These are phyloP conservation scores for Arthrobotrys megalospora DNA, from an alignment of 2,329 filamentous ascomycete genomes.

Conservation along the genomic window DNA sequence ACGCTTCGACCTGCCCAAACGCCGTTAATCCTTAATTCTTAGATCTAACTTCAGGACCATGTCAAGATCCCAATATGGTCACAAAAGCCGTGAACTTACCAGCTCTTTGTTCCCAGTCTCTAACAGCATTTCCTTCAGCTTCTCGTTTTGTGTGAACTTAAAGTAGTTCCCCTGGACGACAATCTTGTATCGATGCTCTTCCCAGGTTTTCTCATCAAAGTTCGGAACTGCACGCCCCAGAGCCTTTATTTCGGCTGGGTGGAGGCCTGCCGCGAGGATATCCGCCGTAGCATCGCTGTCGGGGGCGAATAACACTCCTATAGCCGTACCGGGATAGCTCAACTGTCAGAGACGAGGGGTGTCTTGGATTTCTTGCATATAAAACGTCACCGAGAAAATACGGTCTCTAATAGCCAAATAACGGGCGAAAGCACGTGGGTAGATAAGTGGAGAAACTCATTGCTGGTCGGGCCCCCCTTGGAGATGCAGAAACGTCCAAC, in stretches of 20 bases:
- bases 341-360: conserved; percentile 43
- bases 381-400: conserved; percentile 32
- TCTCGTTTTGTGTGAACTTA: conserved; percentile 66
- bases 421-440: conserved; percentile 26
- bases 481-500: not conserved
- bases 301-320: conserved; percentile 59
- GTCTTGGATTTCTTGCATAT: conserved; percentile 35
- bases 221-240: conserved; percentile 73
- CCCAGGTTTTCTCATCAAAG: conserved; percentile 73
- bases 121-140: conserved; percentile 71
- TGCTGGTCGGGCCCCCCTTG: not conserved
- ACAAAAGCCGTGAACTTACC: conserved; percentile 63
- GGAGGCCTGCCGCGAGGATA: conserved; percentile 68
- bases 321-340: conserved; percentile 6
- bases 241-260: conserved; percentile 69
- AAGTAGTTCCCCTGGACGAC: conserved; percentile 69
- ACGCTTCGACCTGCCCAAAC: conserved; percentile 71
- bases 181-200: conserved; percentile 71
- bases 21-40: not conserved
- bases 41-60: conserved; percentile 3
- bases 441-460: conserved; percentile 4
- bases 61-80: not conserved
- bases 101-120: conserved; percentile 75
- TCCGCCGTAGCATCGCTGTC: conserved; percentile 67
- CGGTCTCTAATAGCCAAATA: not conserved